Evolutionary conservation across 2,329 filamentous ascomycete species (phyloP).

Genomic region (Passalora sequoiae): DNA sequence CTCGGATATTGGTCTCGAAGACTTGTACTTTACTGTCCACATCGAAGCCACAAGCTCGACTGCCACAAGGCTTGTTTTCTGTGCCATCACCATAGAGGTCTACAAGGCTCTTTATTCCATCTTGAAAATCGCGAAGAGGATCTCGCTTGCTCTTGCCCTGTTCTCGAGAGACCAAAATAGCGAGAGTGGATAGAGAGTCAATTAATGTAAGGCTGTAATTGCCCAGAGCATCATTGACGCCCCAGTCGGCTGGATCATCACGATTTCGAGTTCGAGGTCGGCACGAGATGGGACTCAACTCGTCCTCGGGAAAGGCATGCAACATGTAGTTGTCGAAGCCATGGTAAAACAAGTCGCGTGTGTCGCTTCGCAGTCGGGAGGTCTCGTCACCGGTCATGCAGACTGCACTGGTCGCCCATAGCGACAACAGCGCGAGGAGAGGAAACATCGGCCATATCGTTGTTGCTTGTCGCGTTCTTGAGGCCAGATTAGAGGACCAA

Average conservation of each 20-base stretch:
- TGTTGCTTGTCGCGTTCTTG: slow-evolving; percentile 2
- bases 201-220: slow-evolving; percentile 96
- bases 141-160: slow-evolving; percentile 44
- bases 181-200: slow-evolving; percentile 89
- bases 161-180: slow-evolving; percentile 75
- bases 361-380: slow-evolving; percentile 42
- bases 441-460: slow-evolving; percentile 33
- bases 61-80: slow-evolving; percentile 64
- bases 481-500: slow-evolving; percentile 22
- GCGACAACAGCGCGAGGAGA: slow-evolving; percentile 28
- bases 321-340: slow-evolving; percentile 93
- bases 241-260: slow-evolving; percentile 71
- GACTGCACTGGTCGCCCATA: slow-evolving; percentile 33
- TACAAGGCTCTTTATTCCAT: slow-evolving; percentile 70
- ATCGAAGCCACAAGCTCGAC: slow-evolving; percentile 76
- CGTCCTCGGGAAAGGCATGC: slow-evolving; percentile 92
- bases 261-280: slow-evolving; percentile 76
- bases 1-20: slow-evolving; percentile 95
- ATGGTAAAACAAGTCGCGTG: slow-evolving; percentile 82
- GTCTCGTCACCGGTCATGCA: slow-evolving; percentile 45
- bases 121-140: slow-evolving; percentile 61
- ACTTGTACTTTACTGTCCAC: slow-evolving; percentile 97
- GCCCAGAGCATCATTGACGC: slow-evolving; percentile 89
- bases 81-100: slow-evolving; percentile 82
- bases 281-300: slow-evolving; percentile 83